Percentiles rank a stretch among this genome's conserved stretches.
These are phyloP conservation scores for Aspergillus sp. DNA, from an alignment of 2,329 filamentous ascomycete species.

Conservation along the genomic window DNA sequence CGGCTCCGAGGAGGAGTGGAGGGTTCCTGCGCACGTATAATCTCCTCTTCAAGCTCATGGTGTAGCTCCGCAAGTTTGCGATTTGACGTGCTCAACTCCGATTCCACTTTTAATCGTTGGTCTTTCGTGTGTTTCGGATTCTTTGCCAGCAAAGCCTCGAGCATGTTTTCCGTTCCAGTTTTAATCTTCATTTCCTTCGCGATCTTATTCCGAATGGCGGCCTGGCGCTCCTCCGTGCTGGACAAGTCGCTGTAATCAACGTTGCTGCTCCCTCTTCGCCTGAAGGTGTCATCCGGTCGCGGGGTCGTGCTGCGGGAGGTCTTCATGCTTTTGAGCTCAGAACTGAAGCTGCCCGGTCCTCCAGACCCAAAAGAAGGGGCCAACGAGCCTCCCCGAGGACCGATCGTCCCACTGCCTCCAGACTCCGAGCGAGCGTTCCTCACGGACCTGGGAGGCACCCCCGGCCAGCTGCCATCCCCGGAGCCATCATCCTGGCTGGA, in stretches of 20 bases:
- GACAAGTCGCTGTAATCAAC: conserved; percentile 62
- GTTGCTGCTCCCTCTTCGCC: conserved; percentile 42
- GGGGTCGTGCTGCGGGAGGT: conserved; percentile 63
- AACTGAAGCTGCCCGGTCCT: conserved; percentile 81
- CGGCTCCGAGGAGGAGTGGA: conserved; percentile 51
- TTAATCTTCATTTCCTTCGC: conserved; percentile 98
- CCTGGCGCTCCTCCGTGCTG: conserved; percentile 70
- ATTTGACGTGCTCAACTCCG: conserved; percentile 87
- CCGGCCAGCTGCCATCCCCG: conserved; percentile 41
- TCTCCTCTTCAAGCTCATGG: conserved; percentile 59
- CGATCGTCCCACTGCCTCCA: conserved; percentile 60
- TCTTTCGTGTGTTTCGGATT: conserved; percentile 95
- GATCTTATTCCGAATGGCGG: conserved; percentile 75
- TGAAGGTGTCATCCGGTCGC: conserved; percentile 57
- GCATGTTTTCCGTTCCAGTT: conserved; percentile 93
- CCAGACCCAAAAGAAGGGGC: conserved; percentile 67
- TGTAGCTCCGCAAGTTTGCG: conserved; percentile 63
- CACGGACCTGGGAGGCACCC: conserved; percentile 29
- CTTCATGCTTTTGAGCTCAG: conserved; percentile 72
- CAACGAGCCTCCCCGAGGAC: conserved; percentile 65
- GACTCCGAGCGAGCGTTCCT: conserved; percentile 55
- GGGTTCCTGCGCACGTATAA: conserved; percentile 57
- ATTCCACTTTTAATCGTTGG: conserved; percentile 74
- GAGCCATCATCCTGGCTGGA: conserved; percentile 41
- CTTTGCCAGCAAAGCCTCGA: conserved; percentile 91